Evolutionary conservation across 1,284 basidiomycete genomes (phyloP).

Genomic region (Ceratobasidium sp.): DNA sequence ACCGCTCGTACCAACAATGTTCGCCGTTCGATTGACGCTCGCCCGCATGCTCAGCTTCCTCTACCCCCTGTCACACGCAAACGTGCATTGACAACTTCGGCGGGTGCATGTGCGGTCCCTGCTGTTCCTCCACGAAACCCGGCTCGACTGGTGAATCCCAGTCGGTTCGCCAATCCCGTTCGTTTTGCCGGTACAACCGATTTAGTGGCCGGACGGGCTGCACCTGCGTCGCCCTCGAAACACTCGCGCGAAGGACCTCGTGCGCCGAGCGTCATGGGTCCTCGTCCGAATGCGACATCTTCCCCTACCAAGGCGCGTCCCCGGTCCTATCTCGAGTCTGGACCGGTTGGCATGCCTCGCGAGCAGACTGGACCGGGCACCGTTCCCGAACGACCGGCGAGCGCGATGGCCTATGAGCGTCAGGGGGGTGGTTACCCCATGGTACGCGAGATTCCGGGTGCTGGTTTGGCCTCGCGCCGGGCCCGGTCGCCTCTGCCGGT

Average conservation of each 20-base stretch:
- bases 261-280: slow-evolving; percentile 21
- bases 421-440: background rate
- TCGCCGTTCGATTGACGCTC: background rate
- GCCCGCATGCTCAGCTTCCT: background rate
- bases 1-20: slow-evolving; percentile 6
- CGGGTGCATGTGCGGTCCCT: background rate
- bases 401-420: background rate
- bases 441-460: background rate
- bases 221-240: background rate
- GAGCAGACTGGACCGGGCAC: background rate
- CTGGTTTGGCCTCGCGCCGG: background rate
- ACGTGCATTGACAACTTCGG: background rate
- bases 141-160: background rate
- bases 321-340: slow-evolving; percentile 1
- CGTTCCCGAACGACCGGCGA: background rate
- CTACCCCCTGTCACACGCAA: background rate
- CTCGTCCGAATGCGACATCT: slow-evolving; percentile 30
- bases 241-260: slow-evolving; percentile 7
- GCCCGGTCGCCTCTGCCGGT: no score
- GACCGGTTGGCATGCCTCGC: background rate
- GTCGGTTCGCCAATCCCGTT: background rate
- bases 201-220: background rate
- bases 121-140: background rate
- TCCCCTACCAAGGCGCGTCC: background rate
- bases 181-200: background rate